phyloP scores from a whole-genome alignment of 2,329 filamentous ascomycete genomes.

The Cladosporium velox region DNA sequence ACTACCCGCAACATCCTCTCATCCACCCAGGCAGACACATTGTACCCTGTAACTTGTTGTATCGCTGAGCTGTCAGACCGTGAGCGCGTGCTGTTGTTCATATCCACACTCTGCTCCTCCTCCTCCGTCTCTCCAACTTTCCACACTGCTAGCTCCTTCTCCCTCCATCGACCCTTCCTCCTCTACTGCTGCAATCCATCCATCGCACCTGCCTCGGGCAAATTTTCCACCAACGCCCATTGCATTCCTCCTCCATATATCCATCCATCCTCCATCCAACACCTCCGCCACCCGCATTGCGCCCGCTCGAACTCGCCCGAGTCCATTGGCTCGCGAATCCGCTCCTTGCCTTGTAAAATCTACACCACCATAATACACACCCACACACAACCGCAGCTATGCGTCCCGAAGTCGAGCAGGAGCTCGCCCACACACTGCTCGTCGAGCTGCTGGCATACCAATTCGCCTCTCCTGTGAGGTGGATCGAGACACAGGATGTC shows the following conservation, averaged over 20 bases:
- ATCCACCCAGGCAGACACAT: background rate
- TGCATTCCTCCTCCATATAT: slow-evolving; percentile 23
- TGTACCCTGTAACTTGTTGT: background rate
- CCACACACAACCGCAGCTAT: slow-evolving; percentile 53
- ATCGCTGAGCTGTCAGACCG: background rate
- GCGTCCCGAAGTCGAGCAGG: slow-evolving; percentile 98
- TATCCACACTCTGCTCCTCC: slow-evolving; percentile 17
- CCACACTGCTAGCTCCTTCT: slow-evolving; percentile 6
- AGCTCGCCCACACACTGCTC: slow-evolving; percentile 96
- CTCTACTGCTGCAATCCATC: slow-evolving; percentile 14
- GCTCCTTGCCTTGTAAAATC: slow-evolving; percentile 27
- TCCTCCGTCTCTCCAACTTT: slow-evolving; percentile 1
- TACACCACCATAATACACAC: slow-evolving; percentile 24
- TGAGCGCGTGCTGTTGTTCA: background rate
- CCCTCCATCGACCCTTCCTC: slow-evolving; percentile 4
- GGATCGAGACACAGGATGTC: slow-evolving; percentile 99
- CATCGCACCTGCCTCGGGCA: slow-evolving; percentile 16
- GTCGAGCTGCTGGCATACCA: slow-evolving; percentile 99
- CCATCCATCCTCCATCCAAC: slow-evolving; percentile 22
- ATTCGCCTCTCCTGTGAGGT: slow-evolving; percentile 97
- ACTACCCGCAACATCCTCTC: background rate
- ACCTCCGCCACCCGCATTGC: background rate
- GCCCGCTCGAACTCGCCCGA: background rate
- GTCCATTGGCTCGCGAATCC: slow-evolving; percentile 23
- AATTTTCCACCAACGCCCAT: slow-evolving; percentile 18